These are phyloP conservation scores for Brettanomyces bruxellensis DNA, from an alignment of 805 yeast species.

Conservation along the genomic window DNA sequence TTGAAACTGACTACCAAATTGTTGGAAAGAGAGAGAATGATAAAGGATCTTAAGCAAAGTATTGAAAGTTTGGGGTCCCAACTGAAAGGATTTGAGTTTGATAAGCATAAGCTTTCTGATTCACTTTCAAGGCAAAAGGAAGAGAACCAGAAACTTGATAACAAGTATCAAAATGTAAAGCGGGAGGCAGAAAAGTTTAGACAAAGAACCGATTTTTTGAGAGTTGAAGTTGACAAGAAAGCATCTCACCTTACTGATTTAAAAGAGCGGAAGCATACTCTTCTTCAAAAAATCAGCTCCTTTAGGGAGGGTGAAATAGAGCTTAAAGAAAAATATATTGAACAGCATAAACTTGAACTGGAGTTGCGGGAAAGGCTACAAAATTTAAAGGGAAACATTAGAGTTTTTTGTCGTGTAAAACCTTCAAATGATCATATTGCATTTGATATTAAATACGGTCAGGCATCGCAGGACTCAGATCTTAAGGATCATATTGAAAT, in stretches of 20 bases:
- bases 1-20: not conserved
- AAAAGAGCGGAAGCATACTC: not conserved
- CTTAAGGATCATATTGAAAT: conserved; percentile 13
- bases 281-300: conserved; percentile 12
- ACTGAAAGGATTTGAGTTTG: not conserved
- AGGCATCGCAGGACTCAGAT: too few relatives aligned
- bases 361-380: conserved; percentile 65
- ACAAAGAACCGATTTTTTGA: conserved; percentile 5
- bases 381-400: conserved; percentile 82
- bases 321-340: conserved; percentile 21
- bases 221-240: conserved; percentile 5
- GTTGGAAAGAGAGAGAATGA: not conserved
- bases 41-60: not conserved
- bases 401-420: conserved; percentile 82
- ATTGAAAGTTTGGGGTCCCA: not conserved
- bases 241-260: not conserved
- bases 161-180: not conserved
- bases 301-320: conserved; percentile 16
- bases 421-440: conserved; percentile 30
- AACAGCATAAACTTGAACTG: conserved; percentile 36
- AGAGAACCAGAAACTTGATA: conserved; percentile 1
- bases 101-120: not conserved
- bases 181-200: not conserved
- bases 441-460: too few relatives aligned
- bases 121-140: not conserved